A percentile compares a stretch with the other conserved stretches of the same genome.
Conservation (phyloP, 1,284 basidiomycete species). For the Agroathelia rolfsii region DNA sequence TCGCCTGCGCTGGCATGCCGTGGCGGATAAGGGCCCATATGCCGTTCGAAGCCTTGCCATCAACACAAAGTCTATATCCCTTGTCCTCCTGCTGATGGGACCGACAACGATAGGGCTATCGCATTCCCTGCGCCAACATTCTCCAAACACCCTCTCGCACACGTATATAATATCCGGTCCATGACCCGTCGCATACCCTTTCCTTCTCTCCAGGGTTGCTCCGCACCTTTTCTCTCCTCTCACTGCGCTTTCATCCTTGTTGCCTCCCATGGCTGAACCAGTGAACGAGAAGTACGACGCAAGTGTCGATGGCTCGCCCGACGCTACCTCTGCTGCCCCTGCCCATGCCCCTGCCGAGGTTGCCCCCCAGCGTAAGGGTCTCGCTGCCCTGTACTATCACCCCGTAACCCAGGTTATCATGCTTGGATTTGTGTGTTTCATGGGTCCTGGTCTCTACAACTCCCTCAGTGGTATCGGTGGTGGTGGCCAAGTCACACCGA, state of each 20-base stretch:
- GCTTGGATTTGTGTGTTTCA: constrained; percentile 28
- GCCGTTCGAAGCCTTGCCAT: too few species aligned
- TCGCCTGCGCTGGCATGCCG: too few species aligned
- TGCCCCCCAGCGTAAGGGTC: constrained; percentile 26
- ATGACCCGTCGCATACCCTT: neutral
- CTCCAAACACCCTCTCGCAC: neutral
- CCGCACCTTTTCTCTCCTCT: neutral
- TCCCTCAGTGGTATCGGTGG: constrained; percentile 57
- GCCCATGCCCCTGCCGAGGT: constrained; percentile 13
- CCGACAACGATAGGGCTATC: constrained; percentile 7
- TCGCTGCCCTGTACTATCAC: constrained; percentile 34
- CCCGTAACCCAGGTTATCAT: constrained; percentile 36
- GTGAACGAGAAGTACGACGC: constrained; percentile 17
- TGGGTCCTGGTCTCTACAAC: constrained; percentile 41
- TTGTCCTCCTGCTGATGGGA: too few species aligned
- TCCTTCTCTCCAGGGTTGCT: neutral
- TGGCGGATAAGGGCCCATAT: too few species aligned
- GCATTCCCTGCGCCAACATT: constrained; percentile 5
- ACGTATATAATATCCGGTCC: neutral
- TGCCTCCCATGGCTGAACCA: neutral
- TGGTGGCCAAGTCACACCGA: constrained; percentile 55
- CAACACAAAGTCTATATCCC: too few species aligned
- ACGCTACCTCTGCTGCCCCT: constrained; percentile 16
- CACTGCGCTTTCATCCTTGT: neutral
- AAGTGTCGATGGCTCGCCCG: constrained; percentile 15